phyloP scores from a whole-genome alignment of 345 rosid genomes.

The Gynandropsis gynandra region DNA sequence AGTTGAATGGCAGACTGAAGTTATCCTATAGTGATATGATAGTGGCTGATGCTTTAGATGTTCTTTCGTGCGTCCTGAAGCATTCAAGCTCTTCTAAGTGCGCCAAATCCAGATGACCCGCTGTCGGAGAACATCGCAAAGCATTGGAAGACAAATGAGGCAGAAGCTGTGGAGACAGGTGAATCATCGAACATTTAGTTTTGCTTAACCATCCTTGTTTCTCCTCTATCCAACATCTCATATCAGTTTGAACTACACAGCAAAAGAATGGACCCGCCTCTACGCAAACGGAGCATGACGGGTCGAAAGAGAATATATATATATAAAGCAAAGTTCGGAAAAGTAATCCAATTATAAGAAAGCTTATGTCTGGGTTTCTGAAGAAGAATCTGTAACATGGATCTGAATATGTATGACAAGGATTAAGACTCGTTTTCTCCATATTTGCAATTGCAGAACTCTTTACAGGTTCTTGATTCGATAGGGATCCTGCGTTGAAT shows the following conservation, averaged over 20 bases:
- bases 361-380: constrained; percentile 19
- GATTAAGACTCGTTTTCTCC: too few species aligned
- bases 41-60: not conserved
- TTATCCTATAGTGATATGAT: too few species aligned
- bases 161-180: constrained; percentile 51
- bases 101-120: constrained; percentile 98
- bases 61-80: constrained; percentile 2
- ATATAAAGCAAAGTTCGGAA: constrained; percentile 22
- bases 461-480: too few species aligned
- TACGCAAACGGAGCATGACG: constrained; percentile 66
- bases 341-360: constrained; percentile 19
- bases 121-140: constrained; percentile 97
- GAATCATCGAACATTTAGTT: constrained; percentile 5
- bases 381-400: too few species aligned
- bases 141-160: constrained; percentile 93
- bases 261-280: constrained; percentile 44
- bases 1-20: too few species aligned
- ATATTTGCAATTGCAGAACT: too few species aligned
- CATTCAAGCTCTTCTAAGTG: constrained; percentile 95
- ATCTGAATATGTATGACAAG: too few species aligned
- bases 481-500: too few species aligned
- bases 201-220: not conserved
- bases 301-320: constrained; percentile 13
- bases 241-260: constrained; percentile 18
- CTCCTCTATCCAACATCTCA: too few species aligned